These are phyloP conservation scores for Crucibulum laeve DNA, from an alignment of 768 basidiomycete genomes.

Conservation along the genomic window DNA sequence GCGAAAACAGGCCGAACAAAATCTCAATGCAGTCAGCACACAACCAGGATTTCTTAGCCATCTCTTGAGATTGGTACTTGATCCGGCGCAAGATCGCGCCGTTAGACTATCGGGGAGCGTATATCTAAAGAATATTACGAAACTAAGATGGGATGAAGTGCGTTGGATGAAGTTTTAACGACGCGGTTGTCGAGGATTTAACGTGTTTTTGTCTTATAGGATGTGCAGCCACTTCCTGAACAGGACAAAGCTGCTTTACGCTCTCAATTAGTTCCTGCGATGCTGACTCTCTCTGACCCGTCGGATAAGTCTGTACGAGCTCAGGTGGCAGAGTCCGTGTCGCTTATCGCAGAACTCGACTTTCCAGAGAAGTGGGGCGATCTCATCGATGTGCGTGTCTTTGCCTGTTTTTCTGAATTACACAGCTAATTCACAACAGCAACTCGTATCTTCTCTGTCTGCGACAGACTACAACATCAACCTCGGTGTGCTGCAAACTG, in stretches of 20 bases:
- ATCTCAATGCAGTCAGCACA: constrained; percentile 57
- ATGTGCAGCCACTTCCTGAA: constrained; percentile 65
- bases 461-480: constrained; percentile 79
- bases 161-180: constrained; percentile 14
- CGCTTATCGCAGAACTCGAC: constrained; percentile 87
- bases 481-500: constrained; percentile 87
- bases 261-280: constrained; percentile 79
- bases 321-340: constrained; percentile 91
- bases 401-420: neutral
- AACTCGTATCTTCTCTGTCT: constrained; percentile 84
- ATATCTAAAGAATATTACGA: constrained; percentile 90
- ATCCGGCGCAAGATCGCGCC: constrained; percentile 59
- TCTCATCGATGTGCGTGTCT: constrained; percentile 77
- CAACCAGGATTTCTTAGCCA: constrained; percentile 78
- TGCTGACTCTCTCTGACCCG: constrained; percentile 79
- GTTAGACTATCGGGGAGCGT: constrained; percentile 83
- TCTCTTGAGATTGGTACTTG: constrained; percentile 75
- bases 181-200: constrained; percentile 1
- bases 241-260: constrained; percentile 73
- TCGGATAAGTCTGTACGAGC: constrained; percentile 70
- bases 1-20: constrained; percentile 79
- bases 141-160: constrained; percentile 87
- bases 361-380: constrained; percentile 88
- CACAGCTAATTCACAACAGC: constrained; percentile 39
- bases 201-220: constrained; percentile 32